Evolutionary conservation across 2,329 filamentous ascomycete species (phyloP), one percentile per base, ranked within the genome.

Genomic region (Diatrype stigma): DNA sequence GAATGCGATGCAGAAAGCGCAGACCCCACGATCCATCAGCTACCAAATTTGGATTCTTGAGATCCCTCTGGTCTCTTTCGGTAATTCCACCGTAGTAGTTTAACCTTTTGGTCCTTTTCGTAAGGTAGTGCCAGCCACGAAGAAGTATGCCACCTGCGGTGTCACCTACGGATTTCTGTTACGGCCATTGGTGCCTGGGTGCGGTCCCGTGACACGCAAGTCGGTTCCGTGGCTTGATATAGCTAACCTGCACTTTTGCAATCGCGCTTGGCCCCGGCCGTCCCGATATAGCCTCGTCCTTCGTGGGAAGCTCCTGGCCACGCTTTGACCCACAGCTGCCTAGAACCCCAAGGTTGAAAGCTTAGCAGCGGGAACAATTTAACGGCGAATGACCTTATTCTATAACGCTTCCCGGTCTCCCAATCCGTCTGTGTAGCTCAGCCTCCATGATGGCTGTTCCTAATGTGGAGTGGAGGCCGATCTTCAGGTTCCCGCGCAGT

Each of bases 391-490:
- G 26, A 17, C 21, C 40, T 28, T 21, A 28, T 17, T 28, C 3
- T 7, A 21, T 22, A 26, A 23, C 14, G 12, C 21, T 17, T 44
- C 21, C 21, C 14, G n/a, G n/a, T n/a, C n/a, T n/a, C n/a, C n/a
- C n/a, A n/a, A n/a, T n/a, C n/a, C n/a, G 19, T 30, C 22, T 44
- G 22, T 44, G 22, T 11, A 12, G 21, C 22, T 44, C 22, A 23
- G 40, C 40, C 40, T 23, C 22, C 40, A 44, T 19, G 40, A 23
- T n/a, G 16, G 40, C 14, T 26, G 50, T 49, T 53, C 48, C 52
- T 32, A 46, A 51, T 45, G 37, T 16, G 51, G 51, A 54, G 37
- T 16, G 51, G 51, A 54, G 44, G 45, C 49, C 45, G 32, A 46
- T 37, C 38, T 46, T 53, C 50, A n/a, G 42, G 42, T 32, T 21